Evolutionary conservation across 1,284 basidiomycete genomes (phyloP).

Genomic region (Ceratobasidium sp.): DNA sequence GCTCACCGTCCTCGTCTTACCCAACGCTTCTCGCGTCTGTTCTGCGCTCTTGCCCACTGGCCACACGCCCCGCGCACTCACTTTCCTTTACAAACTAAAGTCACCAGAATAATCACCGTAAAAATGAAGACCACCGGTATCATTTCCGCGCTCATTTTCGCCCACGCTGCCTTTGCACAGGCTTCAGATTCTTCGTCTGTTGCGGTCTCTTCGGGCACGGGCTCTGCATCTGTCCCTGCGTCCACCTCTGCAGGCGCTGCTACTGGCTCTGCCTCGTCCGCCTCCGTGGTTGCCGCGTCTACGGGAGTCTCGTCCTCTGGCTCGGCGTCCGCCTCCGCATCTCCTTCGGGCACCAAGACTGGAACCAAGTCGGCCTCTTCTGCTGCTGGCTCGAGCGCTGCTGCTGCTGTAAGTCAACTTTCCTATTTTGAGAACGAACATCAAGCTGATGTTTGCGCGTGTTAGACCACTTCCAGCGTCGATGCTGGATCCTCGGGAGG

Average conservation of each 20-base stretch:
- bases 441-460: background rate
- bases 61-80: constrained; percentile 30
- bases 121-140: constrained; percentile 35
- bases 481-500: background rate
- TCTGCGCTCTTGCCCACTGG: constrained; percentile 11
- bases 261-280: background rate
- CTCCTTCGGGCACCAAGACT: constrained; percentile 11
- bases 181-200: constrained; percentile 12
- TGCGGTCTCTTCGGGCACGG: background rate
- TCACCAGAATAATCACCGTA: no score
- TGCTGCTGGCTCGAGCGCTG: background rate
- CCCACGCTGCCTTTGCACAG: constrained; percentile 40
- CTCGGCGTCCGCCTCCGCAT: background rate
- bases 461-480: constrained; percentile 3
- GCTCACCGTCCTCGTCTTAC: constrained; percentile 5
- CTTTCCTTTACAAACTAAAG: constrained; percentile 13
- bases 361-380: constrained; percentile 20
- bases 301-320: background rate
- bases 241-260: background rate
- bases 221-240: background rate
- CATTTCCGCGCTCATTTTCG: constrained; percentile 44
- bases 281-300: background rate
- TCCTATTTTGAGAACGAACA: background rate
- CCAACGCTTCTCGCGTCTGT: constrained; percentile 1
- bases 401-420: constrained; percentile 7